Conservation (phyloP, 108 stramenopile genomes). For the Nitzschia palea region DNA sequence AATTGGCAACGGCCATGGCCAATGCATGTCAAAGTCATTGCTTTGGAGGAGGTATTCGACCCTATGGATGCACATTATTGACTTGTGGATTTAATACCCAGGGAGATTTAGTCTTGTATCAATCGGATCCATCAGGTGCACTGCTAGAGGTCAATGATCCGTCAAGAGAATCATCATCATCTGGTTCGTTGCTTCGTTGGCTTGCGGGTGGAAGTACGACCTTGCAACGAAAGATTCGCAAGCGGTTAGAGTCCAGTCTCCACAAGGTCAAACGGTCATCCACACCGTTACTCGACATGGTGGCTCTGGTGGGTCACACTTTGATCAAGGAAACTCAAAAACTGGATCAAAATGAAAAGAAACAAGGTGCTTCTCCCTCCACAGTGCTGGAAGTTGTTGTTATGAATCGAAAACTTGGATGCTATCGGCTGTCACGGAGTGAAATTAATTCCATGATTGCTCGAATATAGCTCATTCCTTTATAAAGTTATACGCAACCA, state of each 20-base stretch:
- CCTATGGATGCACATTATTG: constrained; percentile 66
- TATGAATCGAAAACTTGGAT: constrained; percentile 14
- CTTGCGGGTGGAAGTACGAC: constrained; percentile 23
- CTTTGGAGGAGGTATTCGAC: constrained; percentile 79
- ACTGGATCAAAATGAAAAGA: background rate
- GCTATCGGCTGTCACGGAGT: constrained; percentile 19
- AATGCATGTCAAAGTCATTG: constrained; percentile 71
- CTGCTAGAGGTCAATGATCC: constrained; percentile 1
- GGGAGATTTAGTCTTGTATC: constrained; percentile 21
- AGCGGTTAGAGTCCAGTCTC: constrained; percentile 7
- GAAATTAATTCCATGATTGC: constrained; percentile 18
- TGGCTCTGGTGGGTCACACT: constrained; percentile 9
- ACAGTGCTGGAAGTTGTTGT: constrained; percentile 24
- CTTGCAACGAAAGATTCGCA: constrained; percentile 27
- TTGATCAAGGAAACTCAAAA: constrained; percentile 20
- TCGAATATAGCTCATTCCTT: constrained; percentile 4
- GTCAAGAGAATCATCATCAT: background rate
- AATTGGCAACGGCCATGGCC: constrained; percentile 41
- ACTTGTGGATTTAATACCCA: constrained; percentile 35
- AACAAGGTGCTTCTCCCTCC: background rate
- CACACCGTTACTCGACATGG: constrained; percentile 4
- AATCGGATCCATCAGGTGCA: constrained; percentile 52
- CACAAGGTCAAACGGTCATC: background rate
- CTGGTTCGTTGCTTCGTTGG: constrained; percentile 6
- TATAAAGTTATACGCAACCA: no score